These are phyloP conservation scores for Mallotus nudiflorus DNA, from an alignment of 345 rosid species.

Conservation along the genomic window DNA sequence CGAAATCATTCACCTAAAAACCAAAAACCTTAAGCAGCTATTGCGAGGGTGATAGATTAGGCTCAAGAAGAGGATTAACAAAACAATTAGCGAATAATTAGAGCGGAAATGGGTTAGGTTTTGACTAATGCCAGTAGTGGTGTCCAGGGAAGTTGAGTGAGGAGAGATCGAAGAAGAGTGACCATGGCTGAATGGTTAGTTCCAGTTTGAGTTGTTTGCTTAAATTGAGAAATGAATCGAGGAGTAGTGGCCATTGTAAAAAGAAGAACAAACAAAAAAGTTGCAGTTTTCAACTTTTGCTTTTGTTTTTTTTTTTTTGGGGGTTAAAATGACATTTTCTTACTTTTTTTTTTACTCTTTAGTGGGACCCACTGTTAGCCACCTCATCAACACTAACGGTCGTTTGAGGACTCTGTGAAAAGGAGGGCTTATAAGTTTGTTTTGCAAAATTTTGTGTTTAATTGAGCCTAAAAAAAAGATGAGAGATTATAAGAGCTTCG, in stretches of 20 bases:
- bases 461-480: too few species aligned
- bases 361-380: too few species aligned
- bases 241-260: conserved; percentile 5
- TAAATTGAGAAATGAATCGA: conserved; percentile 43
- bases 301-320: too few species aligned
- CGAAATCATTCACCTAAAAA: conserved; percentile 40
- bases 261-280: too few species aligned
- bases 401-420: too few species aligned
- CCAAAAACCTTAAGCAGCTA: conserved; percentile 48
- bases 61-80: conserved; percentile 43
- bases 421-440: too few species aligned
- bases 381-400: too few species aligned
- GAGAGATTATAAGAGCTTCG: too few species aligned
- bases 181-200: conserved; percentile 51
- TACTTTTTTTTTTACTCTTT: too few species aligned
- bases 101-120: conserved; percentile 60
- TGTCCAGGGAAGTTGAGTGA: conserved; percentile 51
- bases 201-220: conserved; percentile 48
- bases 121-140: conserved; percentile 58
- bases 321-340: too few species aligned
- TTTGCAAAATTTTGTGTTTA: too few species aligned
- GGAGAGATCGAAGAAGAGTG: conserved; percentile 49
- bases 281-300: too few species aligned
- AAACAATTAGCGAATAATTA: conserved; percentile 48
- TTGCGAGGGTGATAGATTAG: conserved; percentile 57